Conservation (phyloP, 2,329 filamentous ascomycete genomes). For the Fusarium sp. region DNA sequence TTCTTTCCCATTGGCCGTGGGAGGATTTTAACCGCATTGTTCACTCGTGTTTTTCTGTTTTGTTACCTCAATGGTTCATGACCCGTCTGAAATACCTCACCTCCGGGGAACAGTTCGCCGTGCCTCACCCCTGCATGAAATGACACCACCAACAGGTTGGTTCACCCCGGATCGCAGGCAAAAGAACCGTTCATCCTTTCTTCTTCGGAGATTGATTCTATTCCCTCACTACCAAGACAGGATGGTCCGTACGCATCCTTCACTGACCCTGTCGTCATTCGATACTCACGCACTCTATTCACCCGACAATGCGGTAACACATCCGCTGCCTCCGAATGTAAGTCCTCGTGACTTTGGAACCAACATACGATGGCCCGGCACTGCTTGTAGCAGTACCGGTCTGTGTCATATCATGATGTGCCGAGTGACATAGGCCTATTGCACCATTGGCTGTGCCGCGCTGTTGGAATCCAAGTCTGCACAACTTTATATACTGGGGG, state of each 20-base stretch:
- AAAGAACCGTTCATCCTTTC: not conserved
- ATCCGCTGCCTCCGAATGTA: not conserved
- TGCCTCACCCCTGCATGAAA: not conserved
- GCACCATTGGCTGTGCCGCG: not conserved
- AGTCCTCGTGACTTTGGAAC: not conserved
- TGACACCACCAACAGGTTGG: not conserved
- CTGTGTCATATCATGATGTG: not conserved
- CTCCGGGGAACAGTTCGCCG: not conserved
- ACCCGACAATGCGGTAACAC: not conserved
- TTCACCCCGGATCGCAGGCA: not conserved
- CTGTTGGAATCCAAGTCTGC: too few relatives aligned
- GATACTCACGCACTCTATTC: not conserved
- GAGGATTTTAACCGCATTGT: fast-evolving
- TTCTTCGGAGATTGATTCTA: not conserved
- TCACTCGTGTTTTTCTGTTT: fast-evolving
- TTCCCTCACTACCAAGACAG: not conserved
- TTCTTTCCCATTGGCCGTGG: fast-evolving
- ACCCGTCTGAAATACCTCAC: not conserved
- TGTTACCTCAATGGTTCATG: fast-evolving
- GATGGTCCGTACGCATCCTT: not conserved
- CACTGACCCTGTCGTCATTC: too few relatives aligned
- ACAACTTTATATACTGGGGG: not conserved
- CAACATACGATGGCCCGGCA: not conserved
- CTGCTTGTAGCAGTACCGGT: not conserved
- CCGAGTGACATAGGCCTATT: not conserved